These are phyloP conservation scores for Pleurotus tuoliensis DNA, from an alignment of 768 basidiomycete genomes.

Conservation along the genomic window DNA sequence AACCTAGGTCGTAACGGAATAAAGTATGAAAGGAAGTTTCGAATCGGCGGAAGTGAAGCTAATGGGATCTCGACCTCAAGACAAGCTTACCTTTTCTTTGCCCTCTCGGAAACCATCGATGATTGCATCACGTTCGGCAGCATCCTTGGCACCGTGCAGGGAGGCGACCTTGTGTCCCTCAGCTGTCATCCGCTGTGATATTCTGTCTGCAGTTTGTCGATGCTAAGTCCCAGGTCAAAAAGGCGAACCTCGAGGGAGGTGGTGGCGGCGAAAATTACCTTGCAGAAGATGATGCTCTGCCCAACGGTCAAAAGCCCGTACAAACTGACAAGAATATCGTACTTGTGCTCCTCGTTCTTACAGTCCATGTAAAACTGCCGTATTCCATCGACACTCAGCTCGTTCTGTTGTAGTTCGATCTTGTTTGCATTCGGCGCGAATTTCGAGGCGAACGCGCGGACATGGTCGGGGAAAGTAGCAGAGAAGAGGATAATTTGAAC, in stretches of 20 bases:
- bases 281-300: constrained; percentile 98
- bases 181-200: constrained; percentile 82
- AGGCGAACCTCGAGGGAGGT: constrained; percentile 2
- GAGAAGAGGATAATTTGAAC: constrained; percentile 95
- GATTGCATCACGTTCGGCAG: constrained; percentile 81
- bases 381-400: constrained; percentile 91
- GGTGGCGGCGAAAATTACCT: constrained; percentile 43
- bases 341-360: constrained; percentile 86
- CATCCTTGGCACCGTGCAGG: constrained; percentile 91
- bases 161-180: constrained; percentile 98
- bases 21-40: neutral
- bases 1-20: constrained; percentile 29
- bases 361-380: constrained; percentile 99
- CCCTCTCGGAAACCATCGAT: constrained; percentile 97
- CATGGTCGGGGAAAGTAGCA: constrained; percentile 94
- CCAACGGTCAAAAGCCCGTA: constrained; percentile 92
- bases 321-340: constrained; percentile 87
- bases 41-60: neutral
- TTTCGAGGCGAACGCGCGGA: constrained; percentile 85
- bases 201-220: constrained; percentile 89
- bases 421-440: constrained; percentile 96
- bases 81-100: constrained; percentile 72
- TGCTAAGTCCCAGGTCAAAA: constrained; percentile 40
- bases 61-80: neutral
- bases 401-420: constrained; percentile 91